phyloP scores from a whole-genome alignment of 306 rosid species.

The Erythrophleum fordii region DNA sequence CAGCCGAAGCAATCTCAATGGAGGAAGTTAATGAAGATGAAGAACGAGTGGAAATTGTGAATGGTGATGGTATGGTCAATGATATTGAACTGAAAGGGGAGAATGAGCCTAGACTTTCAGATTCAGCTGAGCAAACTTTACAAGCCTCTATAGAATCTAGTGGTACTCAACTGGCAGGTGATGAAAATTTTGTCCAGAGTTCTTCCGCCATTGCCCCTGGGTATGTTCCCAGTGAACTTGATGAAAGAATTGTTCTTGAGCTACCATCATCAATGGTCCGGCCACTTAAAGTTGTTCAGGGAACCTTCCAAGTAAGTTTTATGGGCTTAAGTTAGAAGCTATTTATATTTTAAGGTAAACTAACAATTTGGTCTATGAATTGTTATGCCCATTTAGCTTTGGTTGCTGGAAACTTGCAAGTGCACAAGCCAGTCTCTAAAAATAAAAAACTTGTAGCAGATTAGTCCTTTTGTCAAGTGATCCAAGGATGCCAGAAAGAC shows the following conservation, averaged over 20 bases:
- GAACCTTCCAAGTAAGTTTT: constrained; percentile 91
- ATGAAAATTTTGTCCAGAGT: constrained; percentile 58
- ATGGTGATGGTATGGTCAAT: constrained; percentile 54
- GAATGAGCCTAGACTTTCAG: constrained; percentile 56
- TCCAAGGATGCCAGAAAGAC: background rate
- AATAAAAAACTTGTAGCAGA: background rate
- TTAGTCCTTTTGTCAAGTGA: background rate
- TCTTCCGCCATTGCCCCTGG: constrained; percentile 77
- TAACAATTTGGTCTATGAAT: background rate
- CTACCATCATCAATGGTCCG: constrained; percentile 91
- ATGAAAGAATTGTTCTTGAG: constrained; percentile 93
- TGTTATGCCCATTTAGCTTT: background rate
- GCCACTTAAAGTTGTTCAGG: constrained; percentile 80
- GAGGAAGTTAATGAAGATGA: constrained; percentile 71
- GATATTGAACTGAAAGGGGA: constrained; percentile 49
- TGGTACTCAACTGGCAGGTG: constrained; percentile 56
- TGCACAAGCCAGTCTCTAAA: background rate
- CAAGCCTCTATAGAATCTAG: constrained; percentile 54
- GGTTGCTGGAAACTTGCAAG: background rate
- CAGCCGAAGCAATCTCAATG: constrained; percentile 78
- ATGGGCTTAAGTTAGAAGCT: constrained; percentile 28
- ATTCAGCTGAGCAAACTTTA: constrained; percentile 49
- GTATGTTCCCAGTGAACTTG: constrained; percentile 82
- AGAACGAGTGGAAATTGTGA: constrained; percentile 67
- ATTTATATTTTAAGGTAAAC: background rate